A percentile compares a stretch with the other conserved stretches of the same genome.
Evolutionary conservation across 2,329 filamentous ascomycete genomes (phyloP).

Genomic region (Fusarium chuoi): DNA sequence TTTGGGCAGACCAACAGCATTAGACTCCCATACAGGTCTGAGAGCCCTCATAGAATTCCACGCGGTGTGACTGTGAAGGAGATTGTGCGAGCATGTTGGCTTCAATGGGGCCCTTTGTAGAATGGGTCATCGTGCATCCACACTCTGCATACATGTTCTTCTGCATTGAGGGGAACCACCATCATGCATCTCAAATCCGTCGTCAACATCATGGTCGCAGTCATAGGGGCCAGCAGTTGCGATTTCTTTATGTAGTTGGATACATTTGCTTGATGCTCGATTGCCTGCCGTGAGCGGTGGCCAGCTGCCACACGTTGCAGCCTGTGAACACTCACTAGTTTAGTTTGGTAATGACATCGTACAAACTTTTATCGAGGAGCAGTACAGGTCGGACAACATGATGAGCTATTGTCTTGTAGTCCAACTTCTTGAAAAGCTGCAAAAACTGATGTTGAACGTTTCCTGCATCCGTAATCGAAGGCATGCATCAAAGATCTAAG

Average conservation of each 20-base stretch:
- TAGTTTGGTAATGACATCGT: constrained; percentile 6
- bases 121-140: constrained; percentile 40
- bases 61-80: constrained; percentile 32
- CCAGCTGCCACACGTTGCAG: background rate
- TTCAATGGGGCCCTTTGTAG: constrained; percentile 40
- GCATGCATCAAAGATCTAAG: constrained; percentile 22
- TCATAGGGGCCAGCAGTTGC: constrained; percentile 4
- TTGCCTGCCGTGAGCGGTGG: constrained; percentile 4
- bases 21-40: constrained; percentile 30
- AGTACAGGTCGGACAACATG: constrained; percentile 12
- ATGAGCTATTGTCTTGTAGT: background rate
- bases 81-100: constrained; percentile 27
- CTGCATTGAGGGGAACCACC: constrained; percentile 39
- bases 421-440: constrained; percentile 1
- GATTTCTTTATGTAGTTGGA: constrained; percentile 1
- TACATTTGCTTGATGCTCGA: background rate
- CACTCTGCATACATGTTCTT: constrained; percentile 36
- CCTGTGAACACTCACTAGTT: constrained; percentile 14
- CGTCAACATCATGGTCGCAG: constrained; percentile 11
- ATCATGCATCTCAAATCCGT: constrained; percentile 32
- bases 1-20: constrained; percentile 37
- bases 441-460: constrained; percentile 5
- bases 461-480: constrained; percentile 10
- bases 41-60: constrained; percentile 19
- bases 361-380: constrained; percentile 23